Evolutionary conservation across 2,329 filamentous ascomycete genomes (phyloP).

Genomic region (Penicillium verrucosum): DNA sequence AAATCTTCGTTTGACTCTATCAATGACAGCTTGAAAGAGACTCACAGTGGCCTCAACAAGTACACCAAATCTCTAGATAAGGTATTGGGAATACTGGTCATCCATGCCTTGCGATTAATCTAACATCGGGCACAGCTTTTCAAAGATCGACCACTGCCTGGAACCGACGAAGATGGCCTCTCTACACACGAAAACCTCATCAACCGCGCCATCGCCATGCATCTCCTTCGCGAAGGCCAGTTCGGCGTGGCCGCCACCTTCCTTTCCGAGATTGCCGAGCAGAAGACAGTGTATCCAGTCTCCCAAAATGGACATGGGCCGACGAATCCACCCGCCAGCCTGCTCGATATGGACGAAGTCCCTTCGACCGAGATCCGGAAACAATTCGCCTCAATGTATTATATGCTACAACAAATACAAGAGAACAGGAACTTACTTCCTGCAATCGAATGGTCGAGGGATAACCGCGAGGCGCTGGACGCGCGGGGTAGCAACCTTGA

Average conservation of each 20-base stretch:
- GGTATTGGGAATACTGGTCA: conserved; percentile 44
- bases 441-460: conserved; percentile 81
- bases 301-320: background rate
- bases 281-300: conserved; percentile 35
- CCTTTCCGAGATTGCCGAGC: conserved; percentile 63
- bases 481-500: conserved; percentile 85
- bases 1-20: conserved; percentile 77
- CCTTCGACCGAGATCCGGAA: conserved; percentile 68
- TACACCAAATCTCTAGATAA: conserved; percentile 84
- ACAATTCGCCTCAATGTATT: conserved; percentile 86
- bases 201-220: conserved; percentile 93
- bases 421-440: conserved; percentile 68
- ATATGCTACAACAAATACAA: conserved; percentile 75
- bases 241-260: conserved; percentile 87
- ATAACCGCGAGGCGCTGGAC: conserved; percentile 69
- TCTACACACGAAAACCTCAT: conserved; percentile 72
- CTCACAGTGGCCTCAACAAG: conserved; percentile 75
- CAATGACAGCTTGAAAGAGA: conserved; percentile 75
- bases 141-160: conserved; percentile 66
- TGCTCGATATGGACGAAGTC: conserved; percentile 55
- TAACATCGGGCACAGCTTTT: conserved; percentile 51
- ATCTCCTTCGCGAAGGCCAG: conserved; percentile 88
- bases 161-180: conserved; percentile 76
- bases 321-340: conserved; percentile 28
- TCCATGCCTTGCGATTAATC: background rate